Evolutionary conservation across 352 stramenopile genomes (phyloP).

Genomic region (Phytophthora brassicae): DNA sequence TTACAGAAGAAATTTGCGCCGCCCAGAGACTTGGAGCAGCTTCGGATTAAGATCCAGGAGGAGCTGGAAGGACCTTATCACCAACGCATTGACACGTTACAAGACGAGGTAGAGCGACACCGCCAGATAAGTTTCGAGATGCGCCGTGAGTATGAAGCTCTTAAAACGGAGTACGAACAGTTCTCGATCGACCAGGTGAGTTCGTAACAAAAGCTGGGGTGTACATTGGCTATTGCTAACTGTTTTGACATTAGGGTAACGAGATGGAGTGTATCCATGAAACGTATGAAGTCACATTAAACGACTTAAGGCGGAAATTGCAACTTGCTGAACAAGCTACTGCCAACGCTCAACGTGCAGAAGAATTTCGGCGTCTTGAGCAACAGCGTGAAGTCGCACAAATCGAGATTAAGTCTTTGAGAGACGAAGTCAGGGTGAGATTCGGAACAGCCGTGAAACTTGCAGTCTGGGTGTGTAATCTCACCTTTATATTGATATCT

Average conservation of each 20-base stretch:
- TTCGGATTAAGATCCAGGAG: constrained; percentile 82
- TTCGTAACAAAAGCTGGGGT: neutral
- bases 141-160: constrained; percentile 71
- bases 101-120: constrained; percentile 75
- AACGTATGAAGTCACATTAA: constrained; percentile 62
- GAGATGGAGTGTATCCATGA: constrained; percentile 78
- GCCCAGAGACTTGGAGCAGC: constrained; percentile 77
- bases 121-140: constrained; percentile 65
- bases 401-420: constrained; percentile 65
- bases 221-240: neutral
- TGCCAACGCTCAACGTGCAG: constrained; percentile 36
- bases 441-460: neutral
- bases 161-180: constrained; percentile 88
- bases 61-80: constrained; percentile 79
- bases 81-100: constrained; percentile 58
- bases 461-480: neutral
- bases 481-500: neutral
- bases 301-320: constrained; percentile 59
- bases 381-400: constrained; percentile 51
- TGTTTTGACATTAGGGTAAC: constrained; percentile 37
- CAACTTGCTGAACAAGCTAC: constrained; percentile 43
- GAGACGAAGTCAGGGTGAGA: constrained; percentile 60
- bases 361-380: constrained; percentile 54
- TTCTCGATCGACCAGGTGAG: constrained; percentile 70
- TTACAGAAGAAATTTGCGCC: constrained; percentile 85